Evolutionary conservation across 306 rosid species (phyloP).

Genomic region (Pterocarpus santalinus): DNA sequence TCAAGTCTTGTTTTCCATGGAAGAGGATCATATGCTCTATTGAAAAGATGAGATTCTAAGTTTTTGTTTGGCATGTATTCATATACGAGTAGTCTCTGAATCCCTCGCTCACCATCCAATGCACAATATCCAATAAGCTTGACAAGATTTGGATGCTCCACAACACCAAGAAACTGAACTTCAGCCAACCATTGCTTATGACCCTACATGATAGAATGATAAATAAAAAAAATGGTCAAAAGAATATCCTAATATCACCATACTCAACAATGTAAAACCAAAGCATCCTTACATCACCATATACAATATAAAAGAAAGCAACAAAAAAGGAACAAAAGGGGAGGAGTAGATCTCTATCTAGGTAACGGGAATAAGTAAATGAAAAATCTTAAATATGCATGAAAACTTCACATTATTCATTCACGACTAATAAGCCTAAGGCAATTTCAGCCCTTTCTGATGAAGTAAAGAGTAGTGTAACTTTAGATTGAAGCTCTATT

Average conservation of each 20-base stretch:
- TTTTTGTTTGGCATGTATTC: conserved; percentile 72
- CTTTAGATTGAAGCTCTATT: too few species aligned
- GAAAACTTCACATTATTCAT: not conserved
- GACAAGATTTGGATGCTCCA: conserved; percentile 79
- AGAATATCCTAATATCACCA: not conserved
- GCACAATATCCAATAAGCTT: conserved; percentile 77
- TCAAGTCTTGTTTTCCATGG: conserved; percentile 70
- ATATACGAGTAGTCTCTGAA: conserved; percentile 74
- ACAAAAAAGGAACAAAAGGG: not conserved
- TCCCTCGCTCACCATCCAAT: conserved; percentile 70
- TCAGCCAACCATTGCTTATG: conserved; percentile 84
- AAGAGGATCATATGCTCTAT: conserved; percentile 52
- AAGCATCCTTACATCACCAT: too few species aligned
- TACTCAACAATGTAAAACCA: not conserved
- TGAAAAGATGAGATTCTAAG: conserved; percentile 74
- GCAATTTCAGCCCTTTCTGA: too few species aligned
- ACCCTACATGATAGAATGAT: conserved; percentile 53
- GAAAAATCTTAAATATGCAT: not conserved
- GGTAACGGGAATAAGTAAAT: not conserved
- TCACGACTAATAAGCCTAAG: too few species aligned
- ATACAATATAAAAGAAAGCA: too few species aligned
- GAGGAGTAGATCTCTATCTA: not conserved
- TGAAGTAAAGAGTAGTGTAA: too few species aligned
- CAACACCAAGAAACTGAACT: conserved; percentile 78
- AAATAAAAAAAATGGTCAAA: not conserved